A percentile compares a stretch with the other conserved stretches of the same genome.
Evolutionary conservation across 2,329 filamentous ascomycete species (phyloP).

Genomic region (Calonectria pteridis): DNA sequence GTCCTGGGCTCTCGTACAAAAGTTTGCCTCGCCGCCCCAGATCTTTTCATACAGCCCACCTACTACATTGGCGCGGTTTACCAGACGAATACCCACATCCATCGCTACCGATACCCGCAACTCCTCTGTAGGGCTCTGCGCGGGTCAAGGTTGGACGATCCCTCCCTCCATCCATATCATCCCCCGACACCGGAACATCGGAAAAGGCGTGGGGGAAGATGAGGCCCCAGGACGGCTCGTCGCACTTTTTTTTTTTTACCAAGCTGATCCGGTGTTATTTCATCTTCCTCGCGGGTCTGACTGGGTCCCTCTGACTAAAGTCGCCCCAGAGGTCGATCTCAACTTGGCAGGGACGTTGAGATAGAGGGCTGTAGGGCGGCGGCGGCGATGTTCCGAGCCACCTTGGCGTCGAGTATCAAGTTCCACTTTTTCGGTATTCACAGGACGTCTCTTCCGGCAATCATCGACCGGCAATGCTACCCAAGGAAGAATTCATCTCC

Average conservation of each 20-base stretch:
- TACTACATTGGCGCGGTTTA: constrained; percentile 12
- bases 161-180: neutral
- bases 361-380: constrained; percentile 24
- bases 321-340: neutral
- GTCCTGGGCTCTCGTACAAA: neutral
- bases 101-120: constrained; percentile 14
- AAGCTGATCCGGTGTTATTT: neutral
- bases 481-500: neutral
- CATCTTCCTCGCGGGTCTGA: neutral
- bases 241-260: neutral
- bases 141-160: neutral
- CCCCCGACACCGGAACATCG: constrained; percentile 25
- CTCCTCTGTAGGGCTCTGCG: constrained; percentile 3
- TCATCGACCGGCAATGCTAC: neutral
- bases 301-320: neutral
- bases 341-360: neutral
- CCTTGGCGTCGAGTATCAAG: constrained; percentile 3
- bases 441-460: constrained; percentile 12
- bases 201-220: neutral
- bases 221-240: neutral
- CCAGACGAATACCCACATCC: neutral
- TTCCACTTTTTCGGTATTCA: constrained; percentile 33
- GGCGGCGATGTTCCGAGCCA: constrained; percentile 36
- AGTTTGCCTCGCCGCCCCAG: neutral
- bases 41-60: neutral